Evolutionary conservation across 768 basidiomycete species (phyloP), one percentile per base, ranked within the genome.

Genomic region (Cystoderma amianthinum): DNA sequence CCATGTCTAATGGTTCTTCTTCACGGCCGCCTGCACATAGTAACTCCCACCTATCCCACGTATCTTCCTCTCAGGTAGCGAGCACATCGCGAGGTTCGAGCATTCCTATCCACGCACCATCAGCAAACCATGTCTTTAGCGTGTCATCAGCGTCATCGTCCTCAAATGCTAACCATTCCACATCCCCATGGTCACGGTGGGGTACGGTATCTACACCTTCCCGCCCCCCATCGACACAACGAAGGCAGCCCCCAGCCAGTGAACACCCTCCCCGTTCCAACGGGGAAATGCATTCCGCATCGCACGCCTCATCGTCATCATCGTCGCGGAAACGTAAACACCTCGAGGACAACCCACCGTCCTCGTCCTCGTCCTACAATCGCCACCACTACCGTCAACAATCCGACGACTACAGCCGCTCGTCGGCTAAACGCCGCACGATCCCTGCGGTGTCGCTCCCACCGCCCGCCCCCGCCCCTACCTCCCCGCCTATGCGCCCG

Each of bases 111-210:
- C 42, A 25, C 25, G 20, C 4, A 25, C 18, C 28, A 44, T 36
- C 23, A 48, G 36, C 28, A 36, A 21, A 41, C 36, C 3, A 48
- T 49, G 44, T 44, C 42, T 42, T 40, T 44, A 33, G 44, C 46
- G 18, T 42, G 42, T 6, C 35, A 39, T 10, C 37, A 21, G 12
- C 24, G 42, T 6, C 46, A 37, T 24, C 43, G 44, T 28, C 45
- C 45, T 6, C 42, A 15, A 41, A 39, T 18, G 43, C 40, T 22
- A 42, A 46, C 30, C 50, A 54, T 4, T 58, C 60, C 1, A 65
- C 69, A 2, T 65, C 68, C 25, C 67, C 71, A 11, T 74, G 72
- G 71, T 71, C 72, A 41, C 55, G 71, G 42, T 69, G 67, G 71
- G 67, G 65, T n/a, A 59, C 66, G 3, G 60, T 70, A 45, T 56